Base-by-base conservation (phyloP, 2,329 filamentous ascomycete genomes). In the Colletotrichum melonis region DNA sequence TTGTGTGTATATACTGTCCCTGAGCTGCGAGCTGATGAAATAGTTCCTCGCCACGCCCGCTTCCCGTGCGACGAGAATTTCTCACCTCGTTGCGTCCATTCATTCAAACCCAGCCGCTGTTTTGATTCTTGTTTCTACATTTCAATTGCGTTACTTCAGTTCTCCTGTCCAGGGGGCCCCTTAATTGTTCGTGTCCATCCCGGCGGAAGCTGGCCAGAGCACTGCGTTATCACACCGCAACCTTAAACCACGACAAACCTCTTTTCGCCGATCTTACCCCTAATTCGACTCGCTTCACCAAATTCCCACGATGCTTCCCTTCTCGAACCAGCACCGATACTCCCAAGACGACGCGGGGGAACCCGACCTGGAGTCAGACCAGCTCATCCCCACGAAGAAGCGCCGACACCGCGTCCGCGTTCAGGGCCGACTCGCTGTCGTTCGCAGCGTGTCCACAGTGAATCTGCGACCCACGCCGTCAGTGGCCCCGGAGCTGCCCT, bases 341-440 rank as follows among this genome's bases (percentile, higher is more conserved):
- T 73, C 75, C 5, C 64, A 46, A 14, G 74, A 74, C 63, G 71
- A 74, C n/a, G 55, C 63, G 38, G 76, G 74, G 16, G 74, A 78
- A n/a, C 71, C 79, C 6, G 78, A 82, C 60, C 77, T 77, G 30
- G 81, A 82, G 14, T 80, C 79, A 5, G 79, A 79, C 75, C 77
- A 75, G 2, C 78, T 83, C 52, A 76, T 82, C 3, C 79, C 80
- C 19, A 69, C 74, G 49, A 69, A 72, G 54, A 78, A 75, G n/a
- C 79, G 76, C 35, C 76, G 73, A 30, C 82, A 82, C 74, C 79
- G 78, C 38, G 82, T 84, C 19, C 81, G 82, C 63, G 76, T 84
- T 2, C 82, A 84, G 71, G 82, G 82, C n/a, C 77, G 77, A 6
- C 76, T 84, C 30, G 81, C 81, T 4, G 75, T 80, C 6, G 81